These are phyloP conservation scores for Sporobolomyces pararoseus DNA, from an alignment of 768 basidiomycete species.

Conservation along the genomic window DNA sequence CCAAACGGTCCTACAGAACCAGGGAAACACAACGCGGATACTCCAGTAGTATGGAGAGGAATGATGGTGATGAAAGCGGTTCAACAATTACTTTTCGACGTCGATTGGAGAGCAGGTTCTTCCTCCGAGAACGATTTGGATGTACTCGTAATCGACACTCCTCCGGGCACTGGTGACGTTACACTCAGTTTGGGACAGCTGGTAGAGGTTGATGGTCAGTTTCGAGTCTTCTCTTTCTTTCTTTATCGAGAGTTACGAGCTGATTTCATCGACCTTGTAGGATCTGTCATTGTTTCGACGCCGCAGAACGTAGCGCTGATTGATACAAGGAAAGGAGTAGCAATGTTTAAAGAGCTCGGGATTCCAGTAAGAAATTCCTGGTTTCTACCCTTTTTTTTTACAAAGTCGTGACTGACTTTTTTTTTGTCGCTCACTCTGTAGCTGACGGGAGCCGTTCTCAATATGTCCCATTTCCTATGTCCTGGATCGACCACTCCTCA, in stretches of 20 bases:
- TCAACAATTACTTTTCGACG: slow-evolving; percentile 90
- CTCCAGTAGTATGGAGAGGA: slow-evolving; percentile 88
- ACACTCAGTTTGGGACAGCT: slow-evolving; percentile 86
- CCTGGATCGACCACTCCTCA: slow-evolving; percentile 64
- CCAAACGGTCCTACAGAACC: slow-evolving; percentile 51
- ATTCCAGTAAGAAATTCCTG: slow-evolving; percentile 65
- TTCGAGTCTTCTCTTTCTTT: background rate
- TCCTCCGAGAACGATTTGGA: slow-evolving; percentile 60
- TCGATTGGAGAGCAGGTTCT: slow-evolving; percentile 67
- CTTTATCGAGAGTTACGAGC: background rate
- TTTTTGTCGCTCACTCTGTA: slow-evolving; percentile 47
- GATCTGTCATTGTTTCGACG: slow-evolving; percentile 88
- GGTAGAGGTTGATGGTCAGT: slow-evolving; percentile 72
- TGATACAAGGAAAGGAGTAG: slow-evolving; percentile 86
- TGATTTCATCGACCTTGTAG: slow-evolving; percentile 51
- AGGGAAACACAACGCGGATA: slow-evolving; percentile 55
- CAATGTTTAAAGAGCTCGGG: slow-evolving; percentile 82
- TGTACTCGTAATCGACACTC: slow-evolving; percentile 88
- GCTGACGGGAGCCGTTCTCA: slow-evolving; percentile 83
- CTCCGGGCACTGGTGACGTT: slow-evolving; percentile 95
- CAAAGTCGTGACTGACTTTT: background rate
- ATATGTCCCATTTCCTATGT: slow-evolving; percentile 80
- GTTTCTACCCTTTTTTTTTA: background rate
- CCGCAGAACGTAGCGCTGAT: slow-evolving; percentile 90
- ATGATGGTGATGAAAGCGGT: slow-evolving; percentile 98